Conservation (phyloP, 2,329 filamentous ascomycete species). For the Plenodomus tracheiphilus region DNA sequence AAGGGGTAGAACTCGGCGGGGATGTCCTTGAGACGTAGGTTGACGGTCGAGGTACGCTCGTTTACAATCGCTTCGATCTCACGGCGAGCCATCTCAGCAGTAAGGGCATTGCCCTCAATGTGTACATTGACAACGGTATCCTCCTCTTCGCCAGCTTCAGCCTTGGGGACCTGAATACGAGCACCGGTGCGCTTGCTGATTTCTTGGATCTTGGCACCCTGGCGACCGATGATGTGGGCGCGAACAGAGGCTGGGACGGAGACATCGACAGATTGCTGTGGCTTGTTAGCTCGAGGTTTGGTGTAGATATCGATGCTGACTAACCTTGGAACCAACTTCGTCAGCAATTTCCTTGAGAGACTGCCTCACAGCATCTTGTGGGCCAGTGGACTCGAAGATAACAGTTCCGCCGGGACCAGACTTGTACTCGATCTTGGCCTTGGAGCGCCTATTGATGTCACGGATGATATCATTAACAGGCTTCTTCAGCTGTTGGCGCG, state of each 20-base stretch:
- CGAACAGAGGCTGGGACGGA: conserved; percentile 81
- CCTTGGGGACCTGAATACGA: conserved; percentile 84
- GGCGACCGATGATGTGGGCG: conserved; percentile 89
- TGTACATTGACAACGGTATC: conserved; percentile 77
- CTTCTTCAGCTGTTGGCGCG: conserved; percentile 77
- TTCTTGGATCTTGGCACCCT: conserved; percentile 85
- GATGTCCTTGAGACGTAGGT: conserved; percentile 78
- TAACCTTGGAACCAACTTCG: conserved; percentile 83
- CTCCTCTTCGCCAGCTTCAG: conserved; percentile 80
- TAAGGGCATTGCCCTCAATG: conserved; percentile 89
- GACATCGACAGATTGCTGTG: conserved; percentile 69
- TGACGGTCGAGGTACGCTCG: conserved; percentile 81
- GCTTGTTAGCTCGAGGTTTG: conserved; percentile 10
- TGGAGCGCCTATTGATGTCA: conserved; percentile 90
- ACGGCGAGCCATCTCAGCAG: conserved; percentile 79
- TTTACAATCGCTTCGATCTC: conserved; percentile 86
- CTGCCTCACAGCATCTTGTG: conserved; percentile 80
- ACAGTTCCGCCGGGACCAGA: conserved; percentile 72
- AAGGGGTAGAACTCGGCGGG: conserved; percentile 95
- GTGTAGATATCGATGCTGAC: conserved; percentile 16
- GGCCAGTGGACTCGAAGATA: conserved; percentile 83
- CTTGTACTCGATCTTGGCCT: conserved; percentile 79
- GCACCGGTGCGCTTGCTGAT: conserved; percentile 90
- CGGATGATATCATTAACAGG: conserved; percentile 83
- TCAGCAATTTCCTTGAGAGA: conserved; percentile 87